Percentiles rank a stretch among this genome's conserved stretches.
Evolutionary conservation across 768 basidiomycete species (phyloP).

Genomic region (Trametes punicea): DNA sequence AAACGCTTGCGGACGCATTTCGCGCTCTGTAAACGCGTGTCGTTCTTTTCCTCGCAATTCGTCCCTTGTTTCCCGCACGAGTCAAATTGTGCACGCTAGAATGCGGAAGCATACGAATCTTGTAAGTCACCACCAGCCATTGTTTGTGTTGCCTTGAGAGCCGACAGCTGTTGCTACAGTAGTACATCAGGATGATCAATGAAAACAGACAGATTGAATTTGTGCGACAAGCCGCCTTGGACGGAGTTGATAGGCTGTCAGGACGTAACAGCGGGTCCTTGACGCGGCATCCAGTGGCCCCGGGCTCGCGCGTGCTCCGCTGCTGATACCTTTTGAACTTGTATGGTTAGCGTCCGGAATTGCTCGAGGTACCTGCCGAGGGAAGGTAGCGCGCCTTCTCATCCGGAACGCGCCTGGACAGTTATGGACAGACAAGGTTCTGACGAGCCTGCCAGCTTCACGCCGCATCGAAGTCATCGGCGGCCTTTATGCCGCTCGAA

Average conservation of each 20-base stretch:
- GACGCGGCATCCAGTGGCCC: neutral
- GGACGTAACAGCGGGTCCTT: neutral
- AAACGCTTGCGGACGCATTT: neutral
- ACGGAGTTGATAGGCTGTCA: slow-evolving; percentile 3
- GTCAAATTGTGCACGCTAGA: neutral
- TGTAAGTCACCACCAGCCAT: too few species aligned
- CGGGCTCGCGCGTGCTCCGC: neutral
- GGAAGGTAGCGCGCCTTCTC: slow-evolving; percentile 4
- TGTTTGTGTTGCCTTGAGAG: neutral
- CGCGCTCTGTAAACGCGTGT: neutral
- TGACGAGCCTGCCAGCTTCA: neutral
- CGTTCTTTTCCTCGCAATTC: neutral
- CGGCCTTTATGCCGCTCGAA: slow-evolving; percentile 3
- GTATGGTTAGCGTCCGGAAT: slow-evolving; percentile 4
- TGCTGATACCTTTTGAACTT: neutral
- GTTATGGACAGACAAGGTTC: slow-evolving; percentile 2
- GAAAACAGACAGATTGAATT: neutral
- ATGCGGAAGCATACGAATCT: too few species aligned
- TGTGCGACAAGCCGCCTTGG: neutral
- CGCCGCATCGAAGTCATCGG: slow-evolving; percentile 3
- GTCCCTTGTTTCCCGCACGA: neutral
- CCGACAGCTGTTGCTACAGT: neutral
- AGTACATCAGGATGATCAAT: neutral
- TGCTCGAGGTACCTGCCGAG: slow-evolving; percentile 3
- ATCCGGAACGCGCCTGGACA: slow-evolving; percentile 4